These are phyloP conservation scores for Lepidium didymum DNA, from an alignment of 345 rosid genomes.

Conservation along the genomic window DNA sequence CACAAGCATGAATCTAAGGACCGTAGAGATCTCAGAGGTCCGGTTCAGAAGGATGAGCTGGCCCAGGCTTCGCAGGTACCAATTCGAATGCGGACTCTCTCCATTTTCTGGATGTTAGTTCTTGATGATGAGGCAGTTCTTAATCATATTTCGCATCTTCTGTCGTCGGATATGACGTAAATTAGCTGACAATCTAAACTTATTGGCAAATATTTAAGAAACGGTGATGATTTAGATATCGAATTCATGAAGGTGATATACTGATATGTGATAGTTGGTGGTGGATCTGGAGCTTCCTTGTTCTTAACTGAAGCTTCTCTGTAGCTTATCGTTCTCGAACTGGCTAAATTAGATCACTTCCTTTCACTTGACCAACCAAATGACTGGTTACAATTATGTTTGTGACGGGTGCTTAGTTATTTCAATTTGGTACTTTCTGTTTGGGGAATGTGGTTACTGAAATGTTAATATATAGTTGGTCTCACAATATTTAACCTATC, in stretches of 20 bases:
- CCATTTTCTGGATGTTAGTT: not conserved
- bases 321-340: not conserved
- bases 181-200: not conserved
- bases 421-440: not conserved
- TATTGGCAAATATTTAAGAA: not conserved
- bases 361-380: conserved; percentile 2
- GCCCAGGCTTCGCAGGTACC: conserved; percentile 68
- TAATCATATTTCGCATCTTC: not conserved
- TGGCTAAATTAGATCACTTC: not conserved
- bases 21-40: conserved; percentile 43
- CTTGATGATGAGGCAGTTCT: not conserved
- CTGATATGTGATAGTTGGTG: not conserved
- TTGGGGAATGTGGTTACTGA: not conserved
- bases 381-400: not conserved
- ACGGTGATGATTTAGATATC: conserved; percentile 2
- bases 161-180: not conserved
- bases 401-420: not conserved
- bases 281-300: conserved; percentile 7
- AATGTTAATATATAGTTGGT: not conserved
- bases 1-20: conserved; percentile 47
- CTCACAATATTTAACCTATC: not conserved
- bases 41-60: conserved; percentile 58
- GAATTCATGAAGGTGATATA: not conserved
- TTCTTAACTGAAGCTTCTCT: not conserved
- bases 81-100: conserved; percentile 3